phyloP scores from a whole-genome alignment of 345 rosid species.

The Arabis hirsuta region DNA sequence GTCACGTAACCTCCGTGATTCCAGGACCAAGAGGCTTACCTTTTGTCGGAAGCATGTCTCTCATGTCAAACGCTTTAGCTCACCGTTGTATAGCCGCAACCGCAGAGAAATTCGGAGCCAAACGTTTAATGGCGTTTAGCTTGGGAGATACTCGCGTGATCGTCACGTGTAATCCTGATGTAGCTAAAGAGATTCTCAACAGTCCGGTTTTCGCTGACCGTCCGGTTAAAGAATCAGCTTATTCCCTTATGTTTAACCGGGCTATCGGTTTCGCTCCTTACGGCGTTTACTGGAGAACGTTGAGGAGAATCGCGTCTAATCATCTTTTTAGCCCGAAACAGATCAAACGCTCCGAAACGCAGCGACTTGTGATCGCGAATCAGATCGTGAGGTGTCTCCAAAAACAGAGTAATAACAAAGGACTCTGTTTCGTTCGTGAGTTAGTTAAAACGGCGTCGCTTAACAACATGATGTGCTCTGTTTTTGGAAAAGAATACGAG shows the following conservation, averaged over 20 bases:
- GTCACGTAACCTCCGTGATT: conserved; percentile 42
- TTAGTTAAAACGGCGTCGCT: conserved; percentile 69
- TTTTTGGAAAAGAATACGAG: conserved; percentile 62
- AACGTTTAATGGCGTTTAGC: conserved; percentile 76
- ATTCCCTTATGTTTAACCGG: conserved; percentile 68
- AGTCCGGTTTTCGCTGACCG: conserved; percentile 77
- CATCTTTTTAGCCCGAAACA: conserved; percentile 72
- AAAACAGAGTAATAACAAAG: conserved; percentile 23
- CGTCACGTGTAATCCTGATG: conserved; percentile 67
- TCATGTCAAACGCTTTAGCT: conserved; percentile 61
- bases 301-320: conserved; percentile 59
- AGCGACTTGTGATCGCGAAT: conserved; percentile 51
- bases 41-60: conserved; percentile 64
- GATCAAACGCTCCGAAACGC: conserved; percentile 55
- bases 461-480: conserved; percentile 74
- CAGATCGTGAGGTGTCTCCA: conserved; percentile 50
- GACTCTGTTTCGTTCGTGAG: conserved; percentile 49
- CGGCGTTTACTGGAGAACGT: conserved; percentile 78
- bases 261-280: conserved; percentile 82
- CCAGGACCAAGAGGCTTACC: conserved; percentile 84
- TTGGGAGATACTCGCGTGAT: conserved; percentile 68
- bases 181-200: conserved; percentile 68
- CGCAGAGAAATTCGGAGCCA: conserved; percentile 55
- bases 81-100: conserved; percentile 64
- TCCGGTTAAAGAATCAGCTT: conserved; percentile 78